Evolutionary conservation across 805 yeast species (phyloP).

Genomic region (Wickerhamiella shivajii): DNA sequence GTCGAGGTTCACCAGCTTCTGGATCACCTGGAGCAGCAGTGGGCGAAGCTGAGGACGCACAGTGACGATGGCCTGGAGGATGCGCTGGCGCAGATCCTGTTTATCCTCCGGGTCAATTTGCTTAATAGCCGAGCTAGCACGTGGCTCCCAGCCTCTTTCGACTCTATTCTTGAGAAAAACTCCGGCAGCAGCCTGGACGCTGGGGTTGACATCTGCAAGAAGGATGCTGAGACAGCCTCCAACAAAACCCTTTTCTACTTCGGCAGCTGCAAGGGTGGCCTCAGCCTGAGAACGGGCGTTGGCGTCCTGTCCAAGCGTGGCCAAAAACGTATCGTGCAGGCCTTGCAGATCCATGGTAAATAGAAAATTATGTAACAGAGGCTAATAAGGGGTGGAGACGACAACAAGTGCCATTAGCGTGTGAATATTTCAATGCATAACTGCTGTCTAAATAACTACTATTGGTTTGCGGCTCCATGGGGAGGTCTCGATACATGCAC

Average conservation of each 20-base stretch:
- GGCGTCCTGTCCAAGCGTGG: constrained; percentile 4
- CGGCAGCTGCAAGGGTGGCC: not conserved
- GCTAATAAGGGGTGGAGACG: too few relatives aligned
- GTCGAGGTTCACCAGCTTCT: constrained; percentile 36
- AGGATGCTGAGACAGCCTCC: constrained; percentile 43
- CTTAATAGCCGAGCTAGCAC: constrained; percentile 20
- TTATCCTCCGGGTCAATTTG: constrained; percentile 55
- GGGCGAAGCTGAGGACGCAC: constrained; percentile 30
- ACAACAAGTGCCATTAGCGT: too few relatives aligned
- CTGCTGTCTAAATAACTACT: too few relatives aligned
- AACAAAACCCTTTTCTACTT: not conserved
- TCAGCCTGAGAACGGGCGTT: constrained; percentile 4
- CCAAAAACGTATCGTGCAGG: constrained; percentile 5
- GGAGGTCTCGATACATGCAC: too few relatives aligned
- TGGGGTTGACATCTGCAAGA: constrained; percentile 35
- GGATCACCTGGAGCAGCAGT: constrained; percentile 34
- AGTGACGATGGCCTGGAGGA: constrained; percentile 46
- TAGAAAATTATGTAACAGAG: too few relatives aligned
- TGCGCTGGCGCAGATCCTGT: constrained; percentile 52
- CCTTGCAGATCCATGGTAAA: constrained; percentile 6
- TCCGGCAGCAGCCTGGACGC: constrained; percentile 57
- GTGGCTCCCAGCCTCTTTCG: constrained; percentile 42
- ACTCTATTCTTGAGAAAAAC: constrained; percentile 71
- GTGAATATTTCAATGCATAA: too few relatives aligned
- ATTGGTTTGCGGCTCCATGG: too few relatives aligned